Evolutionary conservation across 78 protist genomes (phyloP).

Genomic region (Guillardia theta): DNA sequence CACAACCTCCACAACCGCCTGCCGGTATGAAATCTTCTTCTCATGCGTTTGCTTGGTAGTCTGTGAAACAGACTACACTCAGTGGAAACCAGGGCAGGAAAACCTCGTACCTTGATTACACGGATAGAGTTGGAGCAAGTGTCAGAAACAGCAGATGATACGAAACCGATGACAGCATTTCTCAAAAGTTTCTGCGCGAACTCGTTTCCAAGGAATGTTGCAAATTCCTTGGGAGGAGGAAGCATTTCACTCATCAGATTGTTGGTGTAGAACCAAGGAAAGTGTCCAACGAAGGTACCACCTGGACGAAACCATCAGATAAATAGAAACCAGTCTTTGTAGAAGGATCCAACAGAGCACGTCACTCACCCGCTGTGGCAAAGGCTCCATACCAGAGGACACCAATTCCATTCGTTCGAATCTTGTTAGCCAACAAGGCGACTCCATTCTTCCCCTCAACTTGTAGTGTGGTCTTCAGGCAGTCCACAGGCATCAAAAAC

Average conservation of each 20-base stretch:
- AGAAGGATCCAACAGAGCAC: not conserved
- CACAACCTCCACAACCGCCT: constrained; percentile 44
- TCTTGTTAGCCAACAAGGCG: not conserved
- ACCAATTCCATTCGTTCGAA: constrained; percentile 23
- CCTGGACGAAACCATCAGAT: not conserved
- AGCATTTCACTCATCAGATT: not conserved
- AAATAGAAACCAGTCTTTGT: not conserved
- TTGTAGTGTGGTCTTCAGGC: constrained; percentile 73
- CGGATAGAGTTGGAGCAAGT: constrained; percentile 76
- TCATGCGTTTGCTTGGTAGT: constrained; percentile 57
- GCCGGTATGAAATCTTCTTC: constrained; percentile 23
- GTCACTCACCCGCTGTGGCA: constrained; percentile 50
- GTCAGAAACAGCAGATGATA: constrained; percentile 75
- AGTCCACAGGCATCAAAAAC: constrained; percentile 77
- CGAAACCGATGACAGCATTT: constrained; percentile 75
- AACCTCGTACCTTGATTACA: constrained; percentile 65
- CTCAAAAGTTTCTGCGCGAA: constrained; percentile 50
- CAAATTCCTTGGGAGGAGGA: not conserved
- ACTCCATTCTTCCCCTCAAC: constrained; percentile 66
- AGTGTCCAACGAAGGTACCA: constrained; percentile 20
- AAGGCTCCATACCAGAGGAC: constrained; percentile 73
- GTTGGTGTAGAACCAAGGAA: constrained; percentile 38
- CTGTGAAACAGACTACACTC: not conserved
- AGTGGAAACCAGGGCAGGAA: not conserved
- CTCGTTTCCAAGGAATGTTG: not conserved